Percentiles rank a stretch among this genome's conserved stretches.
Conservation (phyloP, 140 eudicot genomes). For the Oenanthe javanica region DNA sequence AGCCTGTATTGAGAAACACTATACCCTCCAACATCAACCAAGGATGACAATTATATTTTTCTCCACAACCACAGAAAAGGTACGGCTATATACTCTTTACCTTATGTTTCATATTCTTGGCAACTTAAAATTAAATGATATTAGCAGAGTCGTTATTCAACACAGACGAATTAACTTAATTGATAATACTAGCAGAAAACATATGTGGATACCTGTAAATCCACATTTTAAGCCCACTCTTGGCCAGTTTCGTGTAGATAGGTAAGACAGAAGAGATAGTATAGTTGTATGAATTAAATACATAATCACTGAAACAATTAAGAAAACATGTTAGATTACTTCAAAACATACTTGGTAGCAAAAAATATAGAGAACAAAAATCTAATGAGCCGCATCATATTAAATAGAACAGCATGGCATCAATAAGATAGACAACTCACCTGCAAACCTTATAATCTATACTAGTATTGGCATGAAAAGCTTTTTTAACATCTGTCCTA, state of each 20-base stretch:
- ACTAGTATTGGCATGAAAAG: constrained; percentile 30
- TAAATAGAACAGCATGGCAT: neutral
- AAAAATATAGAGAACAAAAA: neutral
- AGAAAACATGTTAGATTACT: neutral
- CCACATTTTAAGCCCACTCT: constrained; percentile 55
- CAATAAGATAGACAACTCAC: constrained; percentile 16
- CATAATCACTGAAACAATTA: constrained; percentile 20
- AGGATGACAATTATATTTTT: neutral
- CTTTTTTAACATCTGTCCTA: constrained; percentile 41
- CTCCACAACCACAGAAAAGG: neutral
- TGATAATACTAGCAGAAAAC: neutral
- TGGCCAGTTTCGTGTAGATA: constrained; percentile 35
- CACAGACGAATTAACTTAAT: neutral
- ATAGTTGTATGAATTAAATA: constrained; percentile 20
- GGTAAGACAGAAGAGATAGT: constrained; percentile 35
- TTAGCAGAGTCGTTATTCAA: neutral
- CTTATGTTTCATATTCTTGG: neutral
- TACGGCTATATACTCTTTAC: neutral
- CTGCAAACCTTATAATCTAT: constrained; percentile 34
- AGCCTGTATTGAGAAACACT: neutral
- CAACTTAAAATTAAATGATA: neutral
- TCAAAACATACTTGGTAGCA: neutral
- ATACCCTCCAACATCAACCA: neutral
- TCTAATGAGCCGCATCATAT: neutral
- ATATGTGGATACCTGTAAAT: constrained; percentile 39